Conservation (phyloP, 331 rosid genomes). For the Phaseolus coccineus region DNA sequence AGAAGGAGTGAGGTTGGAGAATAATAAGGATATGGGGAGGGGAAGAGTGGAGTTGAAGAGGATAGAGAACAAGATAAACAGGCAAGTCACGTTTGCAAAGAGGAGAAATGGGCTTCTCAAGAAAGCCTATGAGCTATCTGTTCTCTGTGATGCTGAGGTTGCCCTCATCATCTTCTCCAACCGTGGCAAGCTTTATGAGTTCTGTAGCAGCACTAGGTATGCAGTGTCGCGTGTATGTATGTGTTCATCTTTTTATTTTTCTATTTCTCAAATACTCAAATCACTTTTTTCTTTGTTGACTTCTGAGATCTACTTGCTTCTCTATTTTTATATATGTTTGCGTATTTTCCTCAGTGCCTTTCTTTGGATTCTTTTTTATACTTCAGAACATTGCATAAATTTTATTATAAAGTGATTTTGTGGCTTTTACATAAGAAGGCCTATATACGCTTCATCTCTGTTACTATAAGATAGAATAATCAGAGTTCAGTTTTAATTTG, state of each 20-base stretch:
- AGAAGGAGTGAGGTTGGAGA: slow-evolving; percentile 11
- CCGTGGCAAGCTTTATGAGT: slow-evolving; percentile 95
- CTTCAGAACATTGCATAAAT: not conserved
- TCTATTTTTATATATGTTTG: not conserved
- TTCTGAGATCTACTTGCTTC: slow-evolving; percentile 40
- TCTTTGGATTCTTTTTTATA: not conserved
- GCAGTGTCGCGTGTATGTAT: not conserved
- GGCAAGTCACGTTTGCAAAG: slow-evolving; percentile 97
- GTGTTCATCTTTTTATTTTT: not conserved
- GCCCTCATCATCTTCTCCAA: slow-evolving; percentile 97
- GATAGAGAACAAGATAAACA: slow-evolving; percentile 98
- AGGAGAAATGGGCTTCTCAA: slow-evolving; percentile 96
- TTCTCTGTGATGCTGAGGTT: slow-evolving; percentile 97
- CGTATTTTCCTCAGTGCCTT: not conserved
- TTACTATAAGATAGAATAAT: not conserved
- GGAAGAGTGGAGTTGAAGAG: slow-evolving; percentile 99
- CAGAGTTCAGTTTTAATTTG: slow-evolving; percentile 19
- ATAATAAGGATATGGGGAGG: slow-evolving; percentile 68
- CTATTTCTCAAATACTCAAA: not conserved
- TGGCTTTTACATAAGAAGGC: not conserved
- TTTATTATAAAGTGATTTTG: not conserved
- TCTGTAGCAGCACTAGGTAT: slow-evolving; percentile 90
- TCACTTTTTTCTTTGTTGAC: not conserved
- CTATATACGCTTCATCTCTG: not conserved
- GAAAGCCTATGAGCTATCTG: slow-evolving; percentile 95